Evolutionary conservation across 148 eudicot species (phyloP), one percentile per base, ranked within the genome.

Genomic region (Oxyria digyna): DNA sequence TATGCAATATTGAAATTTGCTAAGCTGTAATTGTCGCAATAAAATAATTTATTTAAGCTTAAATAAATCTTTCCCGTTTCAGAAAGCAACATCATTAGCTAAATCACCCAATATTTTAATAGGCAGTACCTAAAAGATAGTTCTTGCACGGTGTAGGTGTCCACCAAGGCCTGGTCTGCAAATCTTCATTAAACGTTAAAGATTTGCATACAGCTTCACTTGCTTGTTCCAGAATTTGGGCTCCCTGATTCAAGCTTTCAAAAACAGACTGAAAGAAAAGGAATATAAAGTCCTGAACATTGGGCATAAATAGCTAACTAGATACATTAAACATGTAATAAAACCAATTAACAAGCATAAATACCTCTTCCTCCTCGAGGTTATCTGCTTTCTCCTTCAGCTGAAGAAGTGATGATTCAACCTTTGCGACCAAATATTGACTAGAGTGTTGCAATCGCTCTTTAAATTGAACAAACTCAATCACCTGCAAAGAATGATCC

Each of bases 391-490:
- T 85, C 74, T 84, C 85, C 84, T 94, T 94, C 75, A 94, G 48
- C 71, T 75, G 82, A 21, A 94, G 84, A 78, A 94, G 87, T 32
- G 92, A 83, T 68, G 79, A 80, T 79, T 94, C 98, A 81, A 94
- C 73, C 80, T 81, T 87, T 66, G 92, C 90, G 69, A 79, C 55
- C 65, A 90, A 79, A 78, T 90, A 94, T 73, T 94, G 98, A 73
- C 76, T 82, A 26, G 98, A 94, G 42, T 83, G 87, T 69, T 90
- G 97, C 74, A 94, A 74, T 67, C 79, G 81, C 68, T 94, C 96
- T 80, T 90, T 94, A 72, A 94, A 94, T 70, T 90, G 97, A 45
- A 94, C 92, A 77, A 94, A 94, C 74, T 94, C 98, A 77, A 90
- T 87, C 33, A 81, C 98, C 98, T 93, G 75, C 57, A 64, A 69